Evolutionary conservation across 805 yeast genomes (phyloP).

Genomic region (Tetrapisispora fleetii): DNA sequence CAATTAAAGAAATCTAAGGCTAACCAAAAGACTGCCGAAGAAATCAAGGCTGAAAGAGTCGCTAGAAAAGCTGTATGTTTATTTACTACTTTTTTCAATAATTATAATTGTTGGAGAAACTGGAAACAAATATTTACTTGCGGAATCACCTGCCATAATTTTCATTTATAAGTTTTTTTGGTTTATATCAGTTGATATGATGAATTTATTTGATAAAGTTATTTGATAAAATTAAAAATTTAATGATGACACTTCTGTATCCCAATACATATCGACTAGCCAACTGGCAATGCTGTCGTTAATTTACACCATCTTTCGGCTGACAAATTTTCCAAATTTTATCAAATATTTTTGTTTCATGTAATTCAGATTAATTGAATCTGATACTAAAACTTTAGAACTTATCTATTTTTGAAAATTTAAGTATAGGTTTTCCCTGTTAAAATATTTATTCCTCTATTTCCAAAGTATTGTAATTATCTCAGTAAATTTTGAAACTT

Average conservation of each 20-base stretch:
- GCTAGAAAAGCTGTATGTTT: constrained; percentile 74
- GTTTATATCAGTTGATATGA: constrained; percentile 1
- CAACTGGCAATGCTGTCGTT: constrained; percentile 55
- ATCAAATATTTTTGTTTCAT: background rate
- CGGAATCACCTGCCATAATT: background rate
- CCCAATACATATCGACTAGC: constrained; percentile 50
- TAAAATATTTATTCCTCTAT: background rate
- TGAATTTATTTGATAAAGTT: background rate
- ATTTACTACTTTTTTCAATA: background rate
- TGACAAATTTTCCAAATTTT: constrained; percentile 28
- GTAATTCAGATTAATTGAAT: background rate
- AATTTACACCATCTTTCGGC: constrained; percentile 68
- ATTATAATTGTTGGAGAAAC: background rate
- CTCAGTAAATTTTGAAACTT: background rate
- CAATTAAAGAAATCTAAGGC: constrained; percentile 75
- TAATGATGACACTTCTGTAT: constrained; percentile 44
- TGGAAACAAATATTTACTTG: background rate
- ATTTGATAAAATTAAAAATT: background rate
- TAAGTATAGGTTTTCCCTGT: no score
- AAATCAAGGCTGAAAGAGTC: constrained; percentile 70
- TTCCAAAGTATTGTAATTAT: background rate
- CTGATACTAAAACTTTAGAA: background rate
- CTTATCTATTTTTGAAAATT: no score
- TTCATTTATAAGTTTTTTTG: background rate
- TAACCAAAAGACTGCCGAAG: constrained; percentile 65